Evolutionary conservation across 2,329 filamentous ascomycete species (phyloP).

Genomic region (Shiraia bambusicola): DNA sequence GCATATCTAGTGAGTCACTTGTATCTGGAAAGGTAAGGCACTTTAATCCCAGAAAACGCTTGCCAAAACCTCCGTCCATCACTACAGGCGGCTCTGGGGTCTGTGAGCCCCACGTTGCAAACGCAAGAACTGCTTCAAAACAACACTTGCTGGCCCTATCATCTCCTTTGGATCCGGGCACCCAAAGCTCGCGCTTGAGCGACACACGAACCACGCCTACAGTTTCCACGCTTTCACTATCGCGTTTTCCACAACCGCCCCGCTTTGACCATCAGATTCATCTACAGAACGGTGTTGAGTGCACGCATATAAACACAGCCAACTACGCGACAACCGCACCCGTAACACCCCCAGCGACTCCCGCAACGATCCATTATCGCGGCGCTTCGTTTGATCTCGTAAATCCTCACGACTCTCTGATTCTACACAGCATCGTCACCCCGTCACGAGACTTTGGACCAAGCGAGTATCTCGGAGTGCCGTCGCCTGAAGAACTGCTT

Average conservation of each 20-base stretch:
- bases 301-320: slow-evolving; percentile 20
- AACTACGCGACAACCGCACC: slow-evolving; percentile 32
- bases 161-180: slow-evolving; percentile 20
- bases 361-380: slow-evolving; percentile 43
- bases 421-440: slow-evolving; percentile 40
- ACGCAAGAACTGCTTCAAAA: slow-evolving; percentile 17
- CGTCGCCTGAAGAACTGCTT: slow-evolving; percentile 25
- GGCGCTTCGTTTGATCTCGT: slow-evolving; percentile 45
- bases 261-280: slow-evolving; percentile 13
- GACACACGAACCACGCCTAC: slow-evolving; percentile 21
- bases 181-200: slow-evolving; percentile 23
- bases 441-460: slow-evolving; percentile 40
- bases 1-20: slow-evolving; percentile 17
- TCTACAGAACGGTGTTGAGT: slow-evolving; percentile 23
- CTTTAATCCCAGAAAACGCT: slow-evolving; percentile 40
- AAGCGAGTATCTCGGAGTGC: slow-evolving; percentile 32
- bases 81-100: slow-evolving; percentile 7
- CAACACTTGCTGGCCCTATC: slow-evolving; percentile 21
- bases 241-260: slow-evolving; percentile 41
- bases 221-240: slow-evolving; percentile 32
- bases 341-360: slow-evolving; percentile 40
- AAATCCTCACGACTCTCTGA: slow-evolving; percentile 42
- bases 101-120: slow-evolving; percentile 14
- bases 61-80: slow-evolving; percentile 32
- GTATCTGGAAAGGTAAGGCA: slow-evolving; percentile 27